Evolutionary conservation across 129 eudicot species (phyloP), one percentile per base, ranked within the genome.

Genomic region (Pittosporum tobira): DNA sequence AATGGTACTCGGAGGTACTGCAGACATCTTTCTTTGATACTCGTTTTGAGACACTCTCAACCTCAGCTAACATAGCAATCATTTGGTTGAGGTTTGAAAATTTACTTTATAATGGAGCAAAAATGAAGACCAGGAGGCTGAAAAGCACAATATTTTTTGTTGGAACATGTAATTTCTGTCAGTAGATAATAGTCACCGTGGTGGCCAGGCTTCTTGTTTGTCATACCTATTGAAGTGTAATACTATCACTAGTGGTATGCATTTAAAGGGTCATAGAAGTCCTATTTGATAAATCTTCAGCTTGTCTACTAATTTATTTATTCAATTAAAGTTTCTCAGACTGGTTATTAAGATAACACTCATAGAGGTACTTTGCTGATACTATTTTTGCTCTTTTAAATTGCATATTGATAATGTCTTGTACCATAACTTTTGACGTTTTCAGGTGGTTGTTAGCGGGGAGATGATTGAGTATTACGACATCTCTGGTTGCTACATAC

Each of bases 401-500:
- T 38, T 26, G 24, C 4, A 18, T 12, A 13, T 21, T 43, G 48
- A 29, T n/a, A 25, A 2, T 16, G 23, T 42, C 34, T 13, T 3
- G 29, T 10, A 44, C 22, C 5, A 51, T 54, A 11, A 46, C 37
- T 70, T 21, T 48, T 51, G 28, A 31, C 28, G 48, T 20, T 2
- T 66, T 69, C 36, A 88, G 96, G 91, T 88, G 50, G 94, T 88
- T 45, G 85, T 84, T 27, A 79, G 71, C 48, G 94, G 88, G 27
- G 96, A 88, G 59, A 76, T 88, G 91, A 84, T 88, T 0, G 94
- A 88, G 70, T 88, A 88, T 51, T 88, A 88, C 63, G 96, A 88
- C 70, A 88, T 88, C 37, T 88, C 96, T 42, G 96, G 96, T 44
- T 88, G 96, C 71, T 84, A 88, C 70, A 88, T 88, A 63, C 65